Conservation (phyloP, 2,329 filamentous ascomycete genomes). For the Xylariaceae sp. region DNA sequence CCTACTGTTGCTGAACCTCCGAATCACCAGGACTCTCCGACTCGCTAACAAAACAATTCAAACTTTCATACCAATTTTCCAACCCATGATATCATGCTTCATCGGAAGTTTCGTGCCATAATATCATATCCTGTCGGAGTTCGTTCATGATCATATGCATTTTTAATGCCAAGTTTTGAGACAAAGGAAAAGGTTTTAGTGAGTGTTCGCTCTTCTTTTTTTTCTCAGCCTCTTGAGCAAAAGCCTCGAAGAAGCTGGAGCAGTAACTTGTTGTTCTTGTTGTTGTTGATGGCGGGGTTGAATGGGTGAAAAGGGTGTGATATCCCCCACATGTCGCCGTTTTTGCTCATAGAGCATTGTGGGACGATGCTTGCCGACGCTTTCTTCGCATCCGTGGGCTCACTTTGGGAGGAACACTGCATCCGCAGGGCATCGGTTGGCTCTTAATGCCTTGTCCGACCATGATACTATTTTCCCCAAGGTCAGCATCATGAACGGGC, state of each 20-base stretch:
- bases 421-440: slow-evolving; percentile 15
- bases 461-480: slow-evolving; percentile 2
- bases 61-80: no score
- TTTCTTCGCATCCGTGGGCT: slow-evolving; percentile 6
- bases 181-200: slow-evolving; percentile 10
- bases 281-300: neutral
- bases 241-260: neutral
- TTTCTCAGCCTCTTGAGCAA: neutral
- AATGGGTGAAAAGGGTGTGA: neutral
- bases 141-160: slow-evolving; percentile 8
- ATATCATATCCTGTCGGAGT: slow-evolving; percentile 10
- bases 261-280: neutral
- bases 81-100: no score
- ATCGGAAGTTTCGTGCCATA: neutral
- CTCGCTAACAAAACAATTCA: no score
- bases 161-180: neutral
- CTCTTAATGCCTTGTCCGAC: slow-evolving; percentile 9
- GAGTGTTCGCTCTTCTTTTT: slow-evolving; percentile 5
- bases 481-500: neutral
- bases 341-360: slow-evolving; percentile 16
- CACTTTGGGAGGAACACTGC: slow-evolving; percentile 14
- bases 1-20: no score
- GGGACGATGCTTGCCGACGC: slow-evolving; percentile 12
- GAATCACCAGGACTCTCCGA: no score
- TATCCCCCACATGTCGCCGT: neutral